Conservation (phyloP, 768 basidiomycete genomes). For the Xerocomellus chrysenteron region DNA sequence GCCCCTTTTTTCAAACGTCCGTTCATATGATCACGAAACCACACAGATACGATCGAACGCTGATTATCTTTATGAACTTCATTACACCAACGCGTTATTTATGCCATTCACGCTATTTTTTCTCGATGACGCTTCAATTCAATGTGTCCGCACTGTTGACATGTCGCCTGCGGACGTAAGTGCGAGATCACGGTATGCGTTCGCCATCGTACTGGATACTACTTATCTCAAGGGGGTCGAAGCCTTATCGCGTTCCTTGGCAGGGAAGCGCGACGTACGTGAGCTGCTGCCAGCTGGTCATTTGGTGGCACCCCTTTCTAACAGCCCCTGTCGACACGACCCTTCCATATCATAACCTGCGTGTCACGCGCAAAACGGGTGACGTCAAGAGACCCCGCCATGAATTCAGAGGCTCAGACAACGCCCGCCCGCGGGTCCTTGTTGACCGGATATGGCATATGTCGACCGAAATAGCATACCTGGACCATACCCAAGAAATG, state of each 20-base stretch:
- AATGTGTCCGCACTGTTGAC: neutral
- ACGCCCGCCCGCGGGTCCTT: too few species aligned
- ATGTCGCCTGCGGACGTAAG: constrained; percentile 4
- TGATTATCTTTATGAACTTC: constrained; percentile 28
- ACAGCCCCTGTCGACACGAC: neutral
- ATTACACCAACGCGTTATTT: constrained; percentile 20
- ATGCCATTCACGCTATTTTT: constrained; percentile 21
- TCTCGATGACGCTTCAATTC: constrained; percentile 1
- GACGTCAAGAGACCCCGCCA: too few species aligned
- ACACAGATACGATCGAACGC: constrained; percentile 8
- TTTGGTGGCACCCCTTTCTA: too few species aligned
- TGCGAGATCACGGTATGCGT: constrained; percentile 1
- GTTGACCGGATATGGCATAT: too few species aligned
- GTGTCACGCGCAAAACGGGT: too few species aligned
- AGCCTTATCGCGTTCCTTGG: constrained; percentile 5
- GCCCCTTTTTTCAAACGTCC: neutral
- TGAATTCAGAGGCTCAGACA: too few species aligned
- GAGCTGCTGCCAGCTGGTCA: too few species aligned
- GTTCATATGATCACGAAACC: constrained; percentile 9
- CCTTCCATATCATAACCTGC: too few species aligned
- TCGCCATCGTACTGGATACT: neutral
- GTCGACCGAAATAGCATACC: too few species aligned
- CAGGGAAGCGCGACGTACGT: neutral
- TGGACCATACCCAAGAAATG: too few species aligned
- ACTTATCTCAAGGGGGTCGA: neutral